These are phyloP conservation scores for Didymella exigua DNA, from an alignment of 2,329 filamentous ascomycete species.

Conservation along the genomic window DNA sequence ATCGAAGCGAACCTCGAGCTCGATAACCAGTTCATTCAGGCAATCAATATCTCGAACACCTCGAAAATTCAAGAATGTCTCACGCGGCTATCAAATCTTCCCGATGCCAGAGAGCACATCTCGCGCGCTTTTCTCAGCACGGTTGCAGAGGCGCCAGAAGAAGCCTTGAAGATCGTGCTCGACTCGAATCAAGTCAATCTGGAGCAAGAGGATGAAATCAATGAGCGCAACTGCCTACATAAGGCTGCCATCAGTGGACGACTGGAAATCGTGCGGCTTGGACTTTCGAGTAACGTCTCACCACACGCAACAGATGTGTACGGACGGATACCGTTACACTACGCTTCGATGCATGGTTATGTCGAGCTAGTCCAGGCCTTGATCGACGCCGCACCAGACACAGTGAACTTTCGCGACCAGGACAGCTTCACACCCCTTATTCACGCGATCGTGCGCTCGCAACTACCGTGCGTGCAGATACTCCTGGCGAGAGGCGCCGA, in stretches of 20 bases:
- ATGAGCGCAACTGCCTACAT: constrained; percentile 93
- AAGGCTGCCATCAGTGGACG: constrained; percentile 96
- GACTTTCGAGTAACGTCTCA: constrained; percentile 75
- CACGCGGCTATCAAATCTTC: constrained; percentile 67
- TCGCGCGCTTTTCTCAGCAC: constrained; percentile 90
- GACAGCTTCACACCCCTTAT: constrained; percentile 97
- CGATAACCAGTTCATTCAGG: constrained; percentile 86
- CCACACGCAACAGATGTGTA: constrained; percentile 88
- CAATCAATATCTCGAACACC: constrained; percentile 80
- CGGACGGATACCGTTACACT: constrained; percentile 89
- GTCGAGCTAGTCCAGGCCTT: constrained; percentile 81
- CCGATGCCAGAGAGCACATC: constrained; percentile 73
- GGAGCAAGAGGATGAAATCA: constrained; percentile 96
- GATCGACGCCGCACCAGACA: constrained; percentile 70
- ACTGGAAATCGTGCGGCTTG: constrained; percentile 74
- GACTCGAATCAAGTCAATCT: constrained; percentile 84
- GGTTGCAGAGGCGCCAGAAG: constrained; percentile 80
- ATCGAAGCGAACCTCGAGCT: constrained; percentile 81
- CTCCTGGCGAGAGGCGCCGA: constrained; percentile 80
- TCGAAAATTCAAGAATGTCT: constrained; percentile 80
- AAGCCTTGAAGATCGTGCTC: constrained; percentile 76
- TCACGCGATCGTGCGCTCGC: constrained; percentile 89
- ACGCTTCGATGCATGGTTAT: constrained; percentile 92
- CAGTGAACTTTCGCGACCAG: constrained; percentile 87
- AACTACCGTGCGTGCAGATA: constrained; percentile 77